A percentile compares a stretch with the other conserved stretches of the same genome.
phyloP scores from a whole-genome alignment of 805 yeast species.

The Nakazawaea anatomiae region DNA sequence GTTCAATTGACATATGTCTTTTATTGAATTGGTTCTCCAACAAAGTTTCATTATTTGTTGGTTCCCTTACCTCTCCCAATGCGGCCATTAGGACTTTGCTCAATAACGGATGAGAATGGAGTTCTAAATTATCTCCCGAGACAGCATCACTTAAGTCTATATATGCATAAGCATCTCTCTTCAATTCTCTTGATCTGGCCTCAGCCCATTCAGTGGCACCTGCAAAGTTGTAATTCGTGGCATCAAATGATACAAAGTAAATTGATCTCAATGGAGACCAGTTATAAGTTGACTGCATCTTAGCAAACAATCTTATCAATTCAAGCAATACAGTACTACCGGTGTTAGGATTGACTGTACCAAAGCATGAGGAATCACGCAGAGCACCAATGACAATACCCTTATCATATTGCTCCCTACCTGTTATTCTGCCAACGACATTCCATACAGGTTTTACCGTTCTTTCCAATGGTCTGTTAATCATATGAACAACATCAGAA shows the following conservation, averaged over 20 bases:
- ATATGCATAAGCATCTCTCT: conserved; percentile 59
- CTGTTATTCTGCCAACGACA: conserved; percentile 69
- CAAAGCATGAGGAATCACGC: conserved; percentile 70
- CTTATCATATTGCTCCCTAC: conserved; percentile 71
- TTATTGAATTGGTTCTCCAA: conserved; percentile 13
- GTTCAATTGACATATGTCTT: conserved; percentile 3
- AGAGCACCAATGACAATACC: conserved; percentile 79
- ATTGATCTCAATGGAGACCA: conserved; percentile 86
- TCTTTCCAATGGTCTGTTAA: conserved; percentile 37
- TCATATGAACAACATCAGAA: conserved; percentile 19
- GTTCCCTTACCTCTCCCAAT: conserved; percentile 24
- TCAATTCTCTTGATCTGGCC: conserved; percentile 42
- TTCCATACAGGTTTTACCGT: conserved; percentile 70
- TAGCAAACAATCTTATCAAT: conserved; percentile 60
- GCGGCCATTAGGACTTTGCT: conserved; percentile 39
- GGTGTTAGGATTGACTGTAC: conserved; percentile 67
- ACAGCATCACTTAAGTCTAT: conserved; percentile 70
- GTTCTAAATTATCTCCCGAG: conserved; percentile 43
- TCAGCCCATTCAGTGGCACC: conserved; percentile 82
- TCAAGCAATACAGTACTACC: conserved; percentile 74
- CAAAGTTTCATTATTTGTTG: conserved; percentile 18
- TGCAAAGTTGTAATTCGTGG: conserved; percentile 69
- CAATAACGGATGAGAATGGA: conserved; percentile 63
- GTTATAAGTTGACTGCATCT: conserved; percentile 53
- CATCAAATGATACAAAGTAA: conserved; percentile 82